phyloP scores from a whole-genome alignment of 768 basidiomycete species.

The Rhodosporidiobolus sp. region DNA sequence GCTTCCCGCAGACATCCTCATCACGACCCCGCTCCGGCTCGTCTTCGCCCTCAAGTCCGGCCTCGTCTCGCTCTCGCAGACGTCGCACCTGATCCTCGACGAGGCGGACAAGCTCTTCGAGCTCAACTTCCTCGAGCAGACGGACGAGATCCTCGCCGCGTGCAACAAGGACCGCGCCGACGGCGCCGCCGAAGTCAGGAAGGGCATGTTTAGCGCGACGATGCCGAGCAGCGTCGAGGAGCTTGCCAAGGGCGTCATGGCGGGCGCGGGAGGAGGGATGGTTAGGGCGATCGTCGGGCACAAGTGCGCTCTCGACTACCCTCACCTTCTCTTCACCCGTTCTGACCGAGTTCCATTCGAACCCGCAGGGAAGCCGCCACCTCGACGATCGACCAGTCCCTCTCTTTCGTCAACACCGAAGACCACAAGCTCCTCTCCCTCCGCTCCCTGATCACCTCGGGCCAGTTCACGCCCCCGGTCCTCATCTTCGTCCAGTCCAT shows the following conservation, averaged over 20 bases:
- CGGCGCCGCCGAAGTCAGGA: conserved; percentile 59
- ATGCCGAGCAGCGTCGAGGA: conserved; percentile 84
- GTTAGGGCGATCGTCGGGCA: conserved; percentile 93
- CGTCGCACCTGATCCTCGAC: conserved; percentile 41
- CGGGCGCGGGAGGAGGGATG: conserved; percentile 56
- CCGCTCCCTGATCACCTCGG: conserved; percentile 68
- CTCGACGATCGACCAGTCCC: conserved; percentile 78
- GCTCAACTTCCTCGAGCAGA: conserved; percentile 78
- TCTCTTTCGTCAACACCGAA: conserved; percentile 89
- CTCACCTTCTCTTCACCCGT: background rate
- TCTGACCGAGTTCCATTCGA: background rate
- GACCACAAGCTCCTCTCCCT: conserved; percentile 90
- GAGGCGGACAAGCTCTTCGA: conserved; percentile 62
- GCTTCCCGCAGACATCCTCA: conserved; percentile 66
- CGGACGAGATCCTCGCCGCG: conserved; percentile 77
- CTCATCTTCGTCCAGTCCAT: conserved; percentile 91
- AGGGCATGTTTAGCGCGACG: conserved; percentile 91
- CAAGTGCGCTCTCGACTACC: conserved; percentile 62
- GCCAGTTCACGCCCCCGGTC: conserved; percentile 75
- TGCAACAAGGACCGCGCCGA: conserved; percentile 58
- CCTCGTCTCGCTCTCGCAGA: conserved; percentile 18
- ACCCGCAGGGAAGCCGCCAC: conserved; percentile 79
- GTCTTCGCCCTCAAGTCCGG: conserved; percentile 66
- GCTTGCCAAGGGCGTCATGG: conserved; percentile 77
- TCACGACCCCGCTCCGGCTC: conserved; percentile 86